phyloP scores from a whole-genome alignment of 768 basidiomycete species.

The Nidularia pulvinata region DNA sequence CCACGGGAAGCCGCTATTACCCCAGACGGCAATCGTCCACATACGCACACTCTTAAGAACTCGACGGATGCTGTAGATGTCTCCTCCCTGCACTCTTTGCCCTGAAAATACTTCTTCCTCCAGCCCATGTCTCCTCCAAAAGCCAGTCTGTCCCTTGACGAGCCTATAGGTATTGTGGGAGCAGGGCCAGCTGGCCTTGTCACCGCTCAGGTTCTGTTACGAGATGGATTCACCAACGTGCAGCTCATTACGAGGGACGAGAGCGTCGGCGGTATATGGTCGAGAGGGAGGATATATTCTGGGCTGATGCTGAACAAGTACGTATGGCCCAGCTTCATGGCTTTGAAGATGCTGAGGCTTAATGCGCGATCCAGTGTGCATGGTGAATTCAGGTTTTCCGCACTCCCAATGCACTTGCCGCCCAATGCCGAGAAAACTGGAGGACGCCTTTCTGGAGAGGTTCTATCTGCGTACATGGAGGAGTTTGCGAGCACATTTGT shows the following conservation, averaged over 20 bases:
- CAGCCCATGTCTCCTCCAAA: too few relatives aligned
- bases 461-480: constrained; percentile 58
- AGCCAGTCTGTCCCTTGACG: background rate
- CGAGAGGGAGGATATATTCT: constrained; percentile 52
- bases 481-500: constrained; percentile 48
- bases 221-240: constrained; percentile 57
- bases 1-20: too few relatives aligned
- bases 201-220: constrained; percentile 51
- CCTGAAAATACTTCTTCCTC: too few relatives aligned
- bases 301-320: constrained; percentile 63
- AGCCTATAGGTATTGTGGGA: constrained; percentile 49
- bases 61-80: too few relatives aligned
- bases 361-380: constrained; percentile 43
- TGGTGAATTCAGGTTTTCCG: constrained; percentile 62
- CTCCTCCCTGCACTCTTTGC: too few relatives aligned
- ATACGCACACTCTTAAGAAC: too few relatives aligned
- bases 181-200: constrained; percentile 60
- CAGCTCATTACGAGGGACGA: constrained; percentile 55
- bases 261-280: constrained; percentile 61
- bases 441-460: constrained; percentile 50
- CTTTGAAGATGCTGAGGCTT: background rate
- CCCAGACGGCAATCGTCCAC: too few relatives aligned
- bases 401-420: constrained; percentile 50
- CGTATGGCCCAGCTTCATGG: constrained; percentile 9
- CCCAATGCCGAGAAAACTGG: constrained; percentile 26